Conservation (phyloP, 148 eudicot species). For the Camellia japonica region DNA sequence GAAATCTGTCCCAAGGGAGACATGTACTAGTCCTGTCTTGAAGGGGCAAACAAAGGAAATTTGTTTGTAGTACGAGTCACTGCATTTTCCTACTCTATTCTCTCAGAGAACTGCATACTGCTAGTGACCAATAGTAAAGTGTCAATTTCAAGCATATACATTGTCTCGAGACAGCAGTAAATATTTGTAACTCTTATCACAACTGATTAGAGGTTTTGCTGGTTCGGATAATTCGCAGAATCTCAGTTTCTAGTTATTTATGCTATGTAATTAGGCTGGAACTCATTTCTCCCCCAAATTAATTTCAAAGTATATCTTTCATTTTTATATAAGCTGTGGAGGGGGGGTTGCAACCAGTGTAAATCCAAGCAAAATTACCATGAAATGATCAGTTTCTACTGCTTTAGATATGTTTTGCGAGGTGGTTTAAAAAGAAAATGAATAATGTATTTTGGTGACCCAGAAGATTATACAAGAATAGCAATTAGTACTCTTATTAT, state of each 20-base stretch:
- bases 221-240: too few relatives aligned
- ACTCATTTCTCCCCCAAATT: background rate
- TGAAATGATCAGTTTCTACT: background rate
- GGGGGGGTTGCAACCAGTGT: too few relatives aligned
- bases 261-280: background rate
- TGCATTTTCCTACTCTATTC: background rate
- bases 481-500: background rate
- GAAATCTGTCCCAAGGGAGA: background rate
- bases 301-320: background rate
- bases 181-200: background rate
- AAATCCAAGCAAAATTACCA: background rate
- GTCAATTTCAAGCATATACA: background rate
- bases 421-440: background rate
- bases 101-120: too few relatives aligned
- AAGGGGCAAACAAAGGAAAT: background rate
- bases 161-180: background rate
- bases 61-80: background rate
- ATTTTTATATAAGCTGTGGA: background rate
- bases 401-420: constrained; percentile 1
- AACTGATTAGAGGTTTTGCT: too few relatives aligned
- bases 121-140: background rate
- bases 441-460: background rate
- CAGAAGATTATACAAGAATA: background rate
- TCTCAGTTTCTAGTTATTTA: too few relatives aligned
- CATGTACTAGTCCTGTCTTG: constrained; percentile 5